Percentiles rank a stretch among this genome's conserved stretches.
Evolutionary conservation across 2,329 filamentous ascomycete genomes (phyloP).

Genomic region (Neofusicoccum umdonicola): DNA sequence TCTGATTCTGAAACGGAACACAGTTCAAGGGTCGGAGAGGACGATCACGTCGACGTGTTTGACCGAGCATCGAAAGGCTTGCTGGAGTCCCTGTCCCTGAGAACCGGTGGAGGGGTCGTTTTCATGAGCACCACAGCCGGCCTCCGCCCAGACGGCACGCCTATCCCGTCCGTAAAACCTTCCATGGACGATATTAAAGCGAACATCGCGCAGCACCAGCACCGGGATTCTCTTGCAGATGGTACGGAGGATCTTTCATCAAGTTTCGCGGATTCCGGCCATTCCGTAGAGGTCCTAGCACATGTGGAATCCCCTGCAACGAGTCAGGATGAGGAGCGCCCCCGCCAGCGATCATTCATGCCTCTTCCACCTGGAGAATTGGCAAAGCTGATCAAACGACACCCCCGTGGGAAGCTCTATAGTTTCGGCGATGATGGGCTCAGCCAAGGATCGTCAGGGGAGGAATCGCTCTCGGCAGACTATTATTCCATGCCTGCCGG

Average conservation of each 20-base stretch:
- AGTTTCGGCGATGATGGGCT: constrained; percentile 31
- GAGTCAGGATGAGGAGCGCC: background rate
- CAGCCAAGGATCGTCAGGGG: constrained; percentile 27
- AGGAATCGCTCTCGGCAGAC: constrained; percentile 20
- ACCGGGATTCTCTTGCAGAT: background rate
- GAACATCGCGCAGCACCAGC: background rate
- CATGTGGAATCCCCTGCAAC: background rate
- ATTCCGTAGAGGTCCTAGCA: constrained; percentile 3
- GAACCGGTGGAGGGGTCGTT: constrained; percentile 46
- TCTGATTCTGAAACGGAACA: background rate
- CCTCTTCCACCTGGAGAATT: constrained; percentile 23
- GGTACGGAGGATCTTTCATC: background rate
- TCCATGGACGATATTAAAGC: background rate
- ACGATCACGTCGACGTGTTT: constrained; percentile 44
- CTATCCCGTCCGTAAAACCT: background rate
- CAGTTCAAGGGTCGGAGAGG: constrained; percentile 25
- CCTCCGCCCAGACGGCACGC: constrained; percentile 8
- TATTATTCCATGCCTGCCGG: constrained; percentile 10
- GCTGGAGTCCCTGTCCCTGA: constrained; percentile 47
- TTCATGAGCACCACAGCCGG: constrained; percentile 28
- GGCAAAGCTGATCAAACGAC: constrained; percentile 25
- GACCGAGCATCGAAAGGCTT: constrained; percentile 49
- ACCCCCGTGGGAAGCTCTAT: constrained; percentile 36
- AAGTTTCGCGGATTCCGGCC: constrained; percentile 1
- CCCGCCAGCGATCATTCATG: constrained; percentile 15